Base-by-base conservation (phyloP, 441 rosid genomes). In the Adansonia madagascariensis region DNA sequence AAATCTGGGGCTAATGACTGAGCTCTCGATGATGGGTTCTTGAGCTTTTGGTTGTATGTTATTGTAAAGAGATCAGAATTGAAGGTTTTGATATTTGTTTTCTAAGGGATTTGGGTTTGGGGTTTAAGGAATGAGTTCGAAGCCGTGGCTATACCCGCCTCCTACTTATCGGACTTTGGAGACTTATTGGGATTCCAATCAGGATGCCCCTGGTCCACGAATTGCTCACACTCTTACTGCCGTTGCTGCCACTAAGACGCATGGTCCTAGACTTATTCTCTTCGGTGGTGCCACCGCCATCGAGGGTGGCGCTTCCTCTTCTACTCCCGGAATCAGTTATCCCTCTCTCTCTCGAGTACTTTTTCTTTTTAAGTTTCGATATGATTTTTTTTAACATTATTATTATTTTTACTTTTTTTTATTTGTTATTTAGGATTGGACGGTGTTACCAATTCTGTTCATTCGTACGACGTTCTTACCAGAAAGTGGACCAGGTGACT, bases 221-320 rank as follows among this genome's bases (percentile, higher is more conserved):
- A 92, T 96, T 79, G 87, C 77, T 77, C 98, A 93, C 84, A 91
- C 99, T 44, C 92, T 94, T 61, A 94, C 99, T 47, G 91, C 99
- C 53, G 97, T 96, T 53, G 96, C 99, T 14, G 94, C 97, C 81
- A 89, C 97, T 78, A 94, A 92, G 85, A 79, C 95, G 59, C 91
- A 88, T 4, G 98, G 99, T 14, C 98, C 99, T 74, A 89, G 99
- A 10, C 88, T 96, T 50, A 94, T 96, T 64, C 97, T 94, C 77
- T 96, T 94, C 65, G 98, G 98, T 57, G 99, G 99, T 81, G 93
- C 98, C 82, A 96, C 98, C 1, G 98, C 99, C 77, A 94, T 96
- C 73, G 98, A 94, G 71, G 98, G 99, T 59, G 99, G 99, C 60
- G 86, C 78, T 61, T 79, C 97, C 79, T 87, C 97, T 27, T 82